A percentile compares a stretch with the other conserved stretches of the same genome.
Evolutionary conservation across 768 basidiomycete genomes (phyloP).

Genomic region (Pleurotus sapidus): DNA sequence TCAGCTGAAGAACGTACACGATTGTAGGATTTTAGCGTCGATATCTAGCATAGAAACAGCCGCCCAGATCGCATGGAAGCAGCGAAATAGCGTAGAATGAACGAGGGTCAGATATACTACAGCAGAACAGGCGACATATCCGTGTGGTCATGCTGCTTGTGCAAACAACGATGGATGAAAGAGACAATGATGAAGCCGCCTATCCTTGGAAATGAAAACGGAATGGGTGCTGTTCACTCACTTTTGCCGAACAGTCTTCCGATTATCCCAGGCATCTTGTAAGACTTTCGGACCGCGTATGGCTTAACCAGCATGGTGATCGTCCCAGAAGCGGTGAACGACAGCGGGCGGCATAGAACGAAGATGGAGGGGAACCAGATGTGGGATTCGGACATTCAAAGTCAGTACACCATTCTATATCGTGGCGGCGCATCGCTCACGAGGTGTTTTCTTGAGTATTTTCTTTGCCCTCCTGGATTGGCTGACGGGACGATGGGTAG

Average conservation of each 20-base stretch:
- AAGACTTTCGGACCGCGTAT: conserved; percentile 80
- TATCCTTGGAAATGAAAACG: background rate
- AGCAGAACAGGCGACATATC: background rate
- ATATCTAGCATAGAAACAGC: background rate
- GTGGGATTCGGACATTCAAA: background rate
- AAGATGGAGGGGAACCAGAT: conserved; percentile 3
- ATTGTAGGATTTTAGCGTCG: too few relatives aligned
- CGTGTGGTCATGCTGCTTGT: background rate
- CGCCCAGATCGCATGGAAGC: background rate
- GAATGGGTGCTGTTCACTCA: conserved; percentile 31
- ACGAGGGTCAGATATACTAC: background rate
- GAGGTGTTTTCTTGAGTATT: conserved; percentile 74
- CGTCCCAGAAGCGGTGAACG: background rate
- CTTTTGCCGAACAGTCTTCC: conserved; percentile 92
- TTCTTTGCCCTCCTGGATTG: conserved; percentile 75
- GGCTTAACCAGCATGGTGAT: conserved; percentile 35
- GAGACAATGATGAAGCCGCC: conserved; percentile 11
- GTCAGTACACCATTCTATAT: conserved; percentile 2
- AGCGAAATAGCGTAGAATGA: background rate
- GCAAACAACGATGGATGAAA: conserved; percentile 6
- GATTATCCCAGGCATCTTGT: conserved; percentile 84
- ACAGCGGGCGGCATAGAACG: background rate
- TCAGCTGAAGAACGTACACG: conserved; percentile 1
- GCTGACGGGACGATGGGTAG: conserved; percentile 67
- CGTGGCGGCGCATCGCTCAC: conserved; percentile 33